Evolutionary conservation across 2,329 filamentous ascomycete species (phyloP).

Genomic region (Penicillium vulpinum): DNA sequence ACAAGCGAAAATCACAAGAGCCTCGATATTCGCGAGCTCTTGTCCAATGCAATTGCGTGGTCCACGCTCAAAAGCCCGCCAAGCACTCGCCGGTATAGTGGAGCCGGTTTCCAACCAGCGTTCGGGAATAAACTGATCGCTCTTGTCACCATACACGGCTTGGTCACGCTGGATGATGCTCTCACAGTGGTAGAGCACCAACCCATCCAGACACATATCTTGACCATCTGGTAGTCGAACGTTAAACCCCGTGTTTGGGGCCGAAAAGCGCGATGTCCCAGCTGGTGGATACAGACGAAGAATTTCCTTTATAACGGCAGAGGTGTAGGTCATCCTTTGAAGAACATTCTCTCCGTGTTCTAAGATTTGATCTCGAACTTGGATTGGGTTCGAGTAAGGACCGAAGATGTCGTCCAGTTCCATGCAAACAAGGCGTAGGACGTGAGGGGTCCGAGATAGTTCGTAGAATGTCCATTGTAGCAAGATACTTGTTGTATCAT

Average conservation of each 20-base stretch:
- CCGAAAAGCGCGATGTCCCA: constrained; percentile 12
- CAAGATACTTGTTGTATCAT: constrained; percentile 21
- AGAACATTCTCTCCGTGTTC: constrained; percentile 46
- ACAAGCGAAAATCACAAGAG: constrained; percentile 18
- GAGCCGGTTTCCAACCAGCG: constrained; percentile 36
- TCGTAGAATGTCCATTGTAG: constrained; percentile 26
- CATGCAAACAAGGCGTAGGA: constrained; percentile 40
- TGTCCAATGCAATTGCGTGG: constrained; percentile 53
- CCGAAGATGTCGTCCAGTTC: constrained; percentile 59
- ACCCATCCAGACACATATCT: background rate
- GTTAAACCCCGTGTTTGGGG: constrained; percentile 8
- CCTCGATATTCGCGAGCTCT: constrained; percentile 50
- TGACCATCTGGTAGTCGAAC: constrained; percentile 8
- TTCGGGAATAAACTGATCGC: constrained; percentile 37
- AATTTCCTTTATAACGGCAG: constrained; percentile 56
- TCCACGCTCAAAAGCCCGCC: constrained; percentile 52
- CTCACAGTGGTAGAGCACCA: background rate
- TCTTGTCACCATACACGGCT: constrained; percentile 15
- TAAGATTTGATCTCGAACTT: constrained; percentile 28
- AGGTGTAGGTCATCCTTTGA: constrained; percentile 51
- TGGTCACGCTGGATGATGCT: constrained; percentile 21
- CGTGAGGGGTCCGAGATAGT: constrained; percentile 21
- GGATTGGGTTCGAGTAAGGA: constrained; percentile 35
- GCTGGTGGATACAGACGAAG: constrained; percentile 54
- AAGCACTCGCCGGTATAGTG: constrained; percentile 41